Conservation (phyloP, 495 filamentous ascomycete genomes). For the Coniosporium apollinis region DNA sequence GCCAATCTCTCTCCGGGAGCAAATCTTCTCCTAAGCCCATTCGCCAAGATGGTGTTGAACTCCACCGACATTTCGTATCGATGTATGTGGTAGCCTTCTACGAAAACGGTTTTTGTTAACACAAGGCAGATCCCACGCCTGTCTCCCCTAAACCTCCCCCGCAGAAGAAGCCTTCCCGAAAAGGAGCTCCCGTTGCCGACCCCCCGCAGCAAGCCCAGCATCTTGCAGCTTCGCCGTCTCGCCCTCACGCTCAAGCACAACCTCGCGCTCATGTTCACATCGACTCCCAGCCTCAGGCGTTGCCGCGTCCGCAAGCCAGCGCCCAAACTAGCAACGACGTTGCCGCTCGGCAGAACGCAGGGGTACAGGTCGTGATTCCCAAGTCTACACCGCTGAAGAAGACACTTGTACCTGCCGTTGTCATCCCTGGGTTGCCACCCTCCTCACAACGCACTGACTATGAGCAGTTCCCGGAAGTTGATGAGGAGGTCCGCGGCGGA, state of each 20-base stretch:
- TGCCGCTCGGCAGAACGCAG: constrained; percentile 2
- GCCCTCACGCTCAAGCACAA: neutral
- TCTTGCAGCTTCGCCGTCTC: constrained; percentile 2
- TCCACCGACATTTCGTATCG: constrained; percentile 36
- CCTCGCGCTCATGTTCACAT: neutral
- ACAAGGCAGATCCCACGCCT: constrained; percentile 25
- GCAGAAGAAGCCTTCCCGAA: neutral
- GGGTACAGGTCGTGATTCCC: no score
- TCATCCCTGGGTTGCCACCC: constrained; percentile 1
- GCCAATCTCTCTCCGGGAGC: no score
- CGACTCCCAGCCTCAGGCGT: no score
- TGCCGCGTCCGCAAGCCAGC: neutral
- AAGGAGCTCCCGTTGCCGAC: neutral
- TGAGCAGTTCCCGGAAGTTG: constrained; percentile 4
- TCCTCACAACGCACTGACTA: constrained; percentile 7
- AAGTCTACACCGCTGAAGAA: neutral
- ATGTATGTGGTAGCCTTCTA: constrained; percentile 26
- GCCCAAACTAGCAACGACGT: neutral
- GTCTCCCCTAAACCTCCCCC: constrained; percentile 16
- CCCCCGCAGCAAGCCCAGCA: neutral
- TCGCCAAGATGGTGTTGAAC: constrained; percentile 42
- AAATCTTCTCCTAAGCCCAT: constrained; percentile 32
- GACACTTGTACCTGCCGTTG: constrained; percentile 1
- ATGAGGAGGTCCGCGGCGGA: neutral
- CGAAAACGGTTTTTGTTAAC: neutral